Percentiles rank a stretch among this genome's conserved stretches.
Evolutionary conservation across 2,329 filamentous ascomycete species (phyloP).

Genomic region (Penicillium sp.): DNA sequence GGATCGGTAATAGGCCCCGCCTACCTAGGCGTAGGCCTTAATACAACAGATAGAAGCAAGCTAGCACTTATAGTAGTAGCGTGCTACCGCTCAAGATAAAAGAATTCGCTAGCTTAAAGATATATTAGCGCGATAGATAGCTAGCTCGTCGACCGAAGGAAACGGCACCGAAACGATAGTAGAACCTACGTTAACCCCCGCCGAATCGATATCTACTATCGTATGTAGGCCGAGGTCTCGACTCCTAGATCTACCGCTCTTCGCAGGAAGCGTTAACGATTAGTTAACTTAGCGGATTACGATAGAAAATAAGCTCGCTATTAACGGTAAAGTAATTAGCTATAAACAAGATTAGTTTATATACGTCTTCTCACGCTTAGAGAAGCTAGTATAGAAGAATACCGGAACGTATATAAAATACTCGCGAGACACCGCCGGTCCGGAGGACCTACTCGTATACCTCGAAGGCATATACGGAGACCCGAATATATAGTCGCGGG

Average conservation of each 20-base stretch:
- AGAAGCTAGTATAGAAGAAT: not conserved
- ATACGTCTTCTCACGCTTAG: not conserved
- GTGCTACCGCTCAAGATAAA: not conserved
- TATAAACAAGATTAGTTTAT: not conserved
- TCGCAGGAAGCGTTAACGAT: not conserved
- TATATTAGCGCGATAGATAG: too few relatives aligned
- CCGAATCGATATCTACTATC: not conserved
- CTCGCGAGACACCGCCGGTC: not conserved
- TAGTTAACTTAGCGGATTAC: not conserved
- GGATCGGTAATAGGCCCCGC: too few relatives aligned
- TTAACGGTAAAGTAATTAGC: not conserved
- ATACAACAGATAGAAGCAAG: too few relatives aligned
- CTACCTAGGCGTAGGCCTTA: too few relatives aligned
- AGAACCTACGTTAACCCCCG: not conserved
- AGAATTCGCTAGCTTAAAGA: too few relatives aligned
- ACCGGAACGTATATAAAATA: not conserved
- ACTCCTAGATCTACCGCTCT: not conserved
- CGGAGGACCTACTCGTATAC: not conserved
- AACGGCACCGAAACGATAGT: too few relatives aligned
- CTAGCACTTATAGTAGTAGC: not conserved
- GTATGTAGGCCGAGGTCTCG: not conserved
- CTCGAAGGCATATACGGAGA: not conserved
- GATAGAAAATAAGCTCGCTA: not conserved
- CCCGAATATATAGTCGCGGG: not conserved
- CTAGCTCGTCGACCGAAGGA: not conserved